These are phyloP conservation scores for Metahyphopichia silvanorum DNA, from an alignment of 805 yeast genomes.

Conservation along the genomic window DNA sequence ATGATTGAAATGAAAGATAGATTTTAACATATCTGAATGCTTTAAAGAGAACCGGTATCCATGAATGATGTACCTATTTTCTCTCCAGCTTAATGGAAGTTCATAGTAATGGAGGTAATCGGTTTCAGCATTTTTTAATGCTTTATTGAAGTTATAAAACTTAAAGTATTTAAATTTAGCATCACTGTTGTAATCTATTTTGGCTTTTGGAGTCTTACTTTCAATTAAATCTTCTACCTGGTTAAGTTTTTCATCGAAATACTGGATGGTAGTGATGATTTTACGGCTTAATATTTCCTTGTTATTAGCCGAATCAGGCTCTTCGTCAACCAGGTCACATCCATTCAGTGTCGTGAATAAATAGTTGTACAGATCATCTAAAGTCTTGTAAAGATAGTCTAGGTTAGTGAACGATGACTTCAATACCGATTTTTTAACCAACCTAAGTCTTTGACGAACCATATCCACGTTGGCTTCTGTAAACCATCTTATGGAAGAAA, in stretches of 20 bases:
- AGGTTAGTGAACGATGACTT: constrained; percentile 35
- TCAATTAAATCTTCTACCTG: constrained; percentile 37
- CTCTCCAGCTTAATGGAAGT: constrained; percentile 90
- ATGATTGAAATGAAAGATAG: constrained; percentile 61
- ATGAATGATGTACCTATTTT: constrained; percentile 75
- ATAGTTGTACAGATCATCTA: constrained; percentile 40
- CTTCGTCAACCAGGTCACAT: constrained; percentile 9
- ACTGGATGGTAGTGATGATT: constrained; percentile 40
- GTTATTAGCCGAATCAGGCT: constrained; percentile 7
- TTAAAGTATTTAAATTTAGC: constrained; percentile 31
- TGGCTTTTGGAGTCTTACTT: constrained; percentile 27
- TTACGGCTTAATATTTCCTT: constrained; percentile 31
- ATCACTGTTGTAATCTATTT: constrained; percentile 23
- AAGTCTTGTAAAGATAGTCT: constrained; percentile 34
- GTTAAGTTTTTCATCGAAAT: constrained; percentile 37
- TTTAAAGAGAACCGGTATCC: constrained; percentile 83
- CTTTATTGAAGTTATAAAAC: constrained; percentile 38
- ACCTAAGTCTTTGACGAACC: constrained; percentile 32
- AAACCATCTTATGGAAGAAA: constrained; percentile 25
- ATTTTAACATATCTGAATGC: constrained; percentile 55
- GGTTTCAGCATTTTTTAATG: constrained; percentile 25
- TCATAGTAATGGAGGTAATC: constrained; percentile 76
- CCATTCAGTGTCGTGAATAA: constrained; percentile 20
- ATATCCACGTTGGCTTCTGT: constrained; percentile 29
- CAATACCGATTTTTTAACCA: constrained; percentile 35